Conservation (phyloP, 2,329 filamentous ascomycete species). For the Colletotrichum cuscutae region DNA sequence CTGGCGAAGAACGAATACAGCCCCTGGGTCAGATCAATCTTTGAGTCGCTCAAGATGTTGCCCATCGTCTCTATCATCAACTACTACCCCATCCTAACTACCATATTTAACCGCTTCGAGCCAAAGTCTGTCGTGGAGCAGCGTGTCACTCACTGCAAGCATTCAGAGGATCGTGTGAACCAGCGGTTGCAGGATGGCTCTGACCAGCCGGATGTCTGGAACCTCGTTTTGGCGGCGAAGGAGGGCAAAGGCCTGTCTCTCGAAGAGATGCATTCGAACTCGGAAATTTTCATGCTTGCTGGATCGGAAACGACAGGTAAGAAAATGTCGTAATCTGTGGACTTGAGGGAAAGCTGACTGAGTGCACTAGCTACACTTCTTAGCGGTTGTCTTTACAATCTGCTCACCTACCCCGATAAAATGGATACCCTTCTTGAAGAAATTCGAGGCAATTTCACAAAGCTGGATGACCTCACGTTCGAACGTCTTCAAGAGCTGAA, state of each 20-base stretch:
- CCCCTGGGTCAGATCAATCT: slow-evolving; percentile 37
- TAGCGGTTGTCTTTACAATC: slow-evolving; percentile 39
- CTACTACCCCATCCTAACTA: slow-evolving; percentile 38
- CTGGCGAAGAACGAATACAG: slow-evolving; percentile 37
- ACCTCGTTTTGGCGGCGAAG: slow-evolving; percentile 37
- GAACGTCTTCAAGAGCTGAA: slow-evolving; percentile 42
- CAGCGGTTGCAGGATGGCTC: slow-evolving; percentile 40
- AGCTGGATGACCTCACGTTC: slow-evolving; percentile 48
- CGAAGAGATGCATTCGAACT: slow-evolving; percentile 32
- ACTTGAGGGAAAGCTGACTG: slow-evolving; percentile 36
- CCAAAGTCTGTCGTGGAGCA: slow-evolving; percentile 38
- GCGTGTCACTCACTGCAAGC: slow-evolving; percentile 36
- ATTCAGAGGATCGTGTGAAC: slow-evolving; percentile 42
- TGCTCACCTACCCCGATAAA: slow-evolving; percentile 42
- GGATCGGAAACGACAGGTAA: slow-evolving; percentile 46
- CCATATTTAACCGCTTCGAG: slow-evolving; percentile 37
- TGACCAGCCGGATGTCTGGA: slow-evolving; percentile 41
- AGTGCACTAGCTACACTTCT: slow-evolving; percentile 44
- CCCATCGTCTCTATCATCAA: slow-evolving; percentile 39
- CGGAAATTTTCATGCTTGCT: slow-evolving; percentile 41
- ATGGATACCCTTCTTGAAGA: slow-evolving; percentile 49
- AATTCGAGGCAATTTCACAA: slow-evolving; percentile 46
- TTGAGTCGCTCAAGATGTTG: slow-evolving; percentile 39
- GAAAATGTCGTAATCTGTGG: too few species aligned
- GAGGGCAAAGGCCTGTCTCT: slow-evolving; percentile 29